Base-by-base conservation (phyloP, 2,329 filamentous ascomycete genomes). In the Pseudogymnoascus sp. region DNA sequence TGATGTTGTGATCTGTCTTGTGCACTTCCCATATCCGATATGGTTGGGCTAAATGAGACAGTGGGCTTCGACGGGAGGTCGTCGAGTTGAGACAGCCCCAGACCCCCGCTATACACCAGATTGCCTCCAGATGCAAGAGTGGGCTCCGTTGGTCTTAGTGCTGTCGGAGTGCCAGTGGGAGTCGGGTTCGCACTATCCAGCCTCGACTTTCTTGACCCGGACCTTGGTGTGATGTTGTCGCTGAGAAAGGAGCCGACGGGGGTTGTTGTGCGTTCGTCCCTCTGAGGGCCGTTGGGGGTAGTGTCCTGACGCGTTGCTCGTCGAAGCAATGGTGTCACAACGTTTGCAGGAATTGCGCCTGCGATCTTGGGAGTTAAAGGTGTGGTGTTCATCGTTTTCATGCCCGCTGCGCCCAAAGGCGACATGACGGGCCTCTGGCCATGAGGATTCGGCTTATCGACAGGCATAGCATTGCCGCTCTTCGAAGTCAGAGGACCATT, bases 151-250 rank as follows among this genome's bases (percentile, higher is more conserved):
- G 46, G 46, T 18, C 16, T 53, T 12, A 31, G 25, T 18, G 71
- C 73, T 56, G 68, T 82, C 4, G 86, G 85, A 0, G 85, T 89
- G 63, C 79, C 81, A 66, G 75, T 84, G 3, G 90, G 88, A 1
- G 91, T 91, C 34, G 82, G 84, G 64, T 81, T 83, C 25, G 82
- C 76, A 73, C 88, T 91, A 73, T 90, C 86, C 64, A 87, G 83
- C 68, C 91, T 86, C 69, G 80, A 86, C 73, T 86, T 90, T 66
- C 92, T 83, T 59, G 86, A 80, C 7, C 88, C 89, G 7, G 91
- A 91, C 67, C 92, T 85, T 60, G 91, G 90, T 3, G 92, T 96
- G 72, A 92, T 78, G 73, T 90, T 92, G 73, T 77, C 82, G 74
- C 75, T 85, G 50, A 91, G 76, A 69, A 84, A 84, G 60, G 82